Conservation (phyloP, 371 early-diverging fungal species). For the Mortierella sp. region DNA sequence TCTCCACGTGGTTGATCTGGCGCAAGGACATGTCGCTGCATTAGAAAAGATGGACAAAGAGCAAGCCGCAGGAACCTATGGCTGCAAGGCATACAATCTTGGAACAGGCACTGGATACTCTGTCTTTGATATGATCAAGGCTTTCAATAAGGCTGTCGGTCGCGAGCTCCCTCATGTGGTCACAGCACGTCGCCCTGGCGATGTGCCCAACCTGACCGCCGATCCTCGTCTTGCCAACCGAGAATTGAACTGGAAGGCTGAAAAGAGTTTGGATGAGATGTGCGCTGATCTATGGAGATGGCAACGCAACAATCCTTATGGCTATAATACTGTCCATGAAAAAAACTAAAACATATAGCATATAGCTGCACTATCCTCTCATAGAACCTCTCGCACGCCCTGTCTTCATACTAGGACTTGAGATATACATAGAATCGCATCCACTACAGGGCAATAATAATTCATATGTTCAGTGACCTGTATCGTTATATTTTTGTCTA, state of each 20-base stretch:
- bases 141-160: constrained; percentile 80
- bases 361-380: neutral
- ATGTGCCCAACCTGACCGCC: constrained; percentile 86
- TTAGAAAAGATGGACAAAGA: constrained; percentile 71
- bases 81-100: constrained; percentile 84
- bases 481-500: constrained; percentile 1
- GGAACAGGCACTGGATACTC: constrained; percentile 90
- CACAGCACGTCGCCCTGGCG: constrained; percentile 83
- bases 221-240: constrained; percentile 77
- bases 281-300: constrained; percentile 90
- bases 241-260: constrained; percentile 83
- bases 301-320: constrained; percentile 80
- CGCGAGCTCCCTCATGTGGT: constrained; percentile 73
- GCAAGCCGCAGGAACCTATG: constrained; percentile 55
- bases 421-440: constrained; percentile 3
- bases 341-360: neutral
- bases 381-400: neutral
- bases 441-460: neutral
- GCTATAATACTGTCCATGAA: constrained; percentile 48
- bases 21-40: constrained; percentile 87
- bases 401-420: neutral
- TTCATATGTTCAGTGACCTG: neutral
- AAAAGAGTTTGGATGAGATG: constrained; percentile 75
- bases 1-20: constrained; percentile 91
- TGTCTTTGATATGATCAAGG: constrained; percentile 86